phyloP scores from a whole-genome alignment of 129 eudicot species.

The Mikania micrantha region DNA sequence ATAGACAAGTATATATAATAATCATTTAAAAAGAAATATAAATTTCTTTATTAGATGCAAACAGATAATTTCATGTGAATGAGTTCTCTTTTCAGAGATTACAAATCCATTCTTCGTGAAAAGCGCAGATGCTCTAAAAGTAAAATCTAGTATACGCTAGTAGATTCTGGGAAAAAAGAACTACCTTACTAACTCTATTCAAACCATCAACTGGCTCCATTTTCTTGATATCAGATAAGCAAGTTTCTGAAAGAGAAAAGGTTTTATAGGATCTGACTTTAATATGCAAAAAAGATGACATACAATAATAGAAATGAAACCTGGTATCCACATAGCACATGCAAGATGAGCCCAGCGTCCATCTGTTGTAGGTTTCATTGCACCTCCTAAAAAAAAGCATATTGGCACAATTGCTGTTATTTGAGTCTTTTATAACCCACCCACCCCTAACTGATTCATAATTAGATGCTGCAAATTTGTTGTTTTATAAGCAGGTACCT shows the following conservation, averaged over 20 bases:
- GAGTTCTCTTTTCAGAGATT: background rate
- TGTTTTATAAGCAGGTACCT: conserved; percentile 39
- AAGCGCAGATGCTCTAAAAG: background rate
- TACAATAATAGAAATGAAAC: conserved; percentile 23
- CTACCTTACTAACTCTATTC: conserved; percentile 83
- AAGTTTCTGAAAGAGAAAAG: conserved; percentile 64
- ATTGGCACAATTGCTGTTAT: background rate
- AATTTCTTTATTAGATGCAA: conserved; percentile 2
- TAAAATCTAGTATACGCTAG: background rate
- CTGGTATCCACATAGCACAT: conserved; percentile 99
- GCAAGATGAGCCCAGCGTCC: conserved; percentile 99
- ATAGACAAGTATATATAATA: conserved; percentile 1
- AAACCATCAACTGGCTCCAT: conserved; percentile 99
- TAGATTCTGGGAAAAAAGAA: background rate
- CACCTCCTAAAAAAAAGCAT: conserved; percentile 63
- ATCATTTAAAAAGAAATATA: background rate
- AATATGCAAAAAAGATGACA: background rate
- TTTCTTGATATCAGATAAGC: conserved; percentile 78
- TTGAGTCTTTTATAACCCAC: background rate
- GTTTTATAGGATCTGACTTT: conserved; percentile 9
- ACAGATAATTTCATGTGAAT: background rate
- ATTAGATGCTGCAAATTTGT: background rate
- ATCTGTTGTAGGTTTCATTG: conserved; percentile 95
- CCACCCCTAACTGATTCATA: background rate
- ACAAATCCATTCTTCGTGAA: background rate